phyloP scores from a whole-genome alignment of 2,329 filamentous ascomycete species.

The Nemania sp. region DNA sequence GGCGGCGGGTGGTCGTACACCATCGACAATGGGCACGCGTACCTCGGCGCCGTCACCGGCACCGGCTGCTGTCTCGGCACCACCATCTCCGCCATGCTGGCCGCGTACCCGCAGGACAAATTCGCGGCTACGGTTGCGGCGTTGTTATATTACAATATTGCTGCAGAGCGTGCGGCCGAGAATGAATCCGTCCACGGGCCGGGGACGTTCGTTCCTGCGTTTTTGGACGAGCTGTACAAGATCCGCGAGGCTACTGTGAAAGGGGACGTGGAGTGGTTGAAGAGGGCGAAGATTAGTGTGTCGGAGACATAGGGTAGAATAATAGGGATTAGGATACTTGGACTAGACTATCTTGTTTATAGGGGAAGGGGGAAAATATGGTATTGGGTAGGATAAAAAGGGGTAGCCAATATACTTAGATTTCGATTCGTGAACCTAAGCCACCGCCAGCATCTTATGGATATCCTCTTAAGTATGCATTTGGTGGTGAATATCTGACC shows the following conservation, averaged over 20 bases:
- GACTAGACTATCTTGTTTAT: too few species aligned
- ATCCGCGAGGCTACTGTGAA: constrained; percentile 52
- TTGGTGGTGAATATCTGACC: too few species aligned
- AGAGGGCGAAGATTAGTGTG: constrained; percentile 49
- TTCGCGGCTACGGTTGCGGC: constrained; percentile 74
- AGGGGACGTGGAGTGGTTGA: constrained; percentile 56
- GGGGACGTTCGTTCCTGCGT: constrained; percentile 82
- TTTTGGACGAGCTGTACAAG: constrained; percentile 71
- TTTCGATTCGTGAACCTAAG: too few species aligned
- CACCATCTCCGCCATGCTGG: constrained; percentile 73
- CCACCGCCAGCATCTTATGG: too few species aligned
- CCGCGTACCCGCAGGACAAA: constrained; percentile 63
- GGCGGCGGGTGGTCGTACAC: constrained; percentile 71
- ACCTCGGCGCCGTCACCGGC: constrained; percentile 72
- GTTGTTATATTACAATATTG: constrained; percentile 74
- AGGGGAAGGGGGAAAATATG: too few species aligned
- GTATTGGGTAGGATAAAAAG: too few species aligned
- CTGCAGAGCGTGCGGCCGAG: constrained; percentile 70
- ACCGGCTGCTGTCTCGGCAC: constrained; percentile 87
- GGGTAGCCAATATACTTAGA: too few species aligned
- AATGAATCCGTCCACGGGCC: constrained; percentile 71
- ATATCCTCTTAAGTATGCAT: too few species aligned
- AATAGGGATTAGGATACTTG: too few species aligned
- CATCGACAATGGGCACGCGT: constrained; percentile 75
- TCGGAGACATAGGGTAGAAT: too few species aligned